Percentiles rank a stretch among this genome's conserved stretches.
phyloP scores from a whole-genome alignment of 192 early-diverging fungal species.

The Rhizoclosmatium sp. region DNA sequence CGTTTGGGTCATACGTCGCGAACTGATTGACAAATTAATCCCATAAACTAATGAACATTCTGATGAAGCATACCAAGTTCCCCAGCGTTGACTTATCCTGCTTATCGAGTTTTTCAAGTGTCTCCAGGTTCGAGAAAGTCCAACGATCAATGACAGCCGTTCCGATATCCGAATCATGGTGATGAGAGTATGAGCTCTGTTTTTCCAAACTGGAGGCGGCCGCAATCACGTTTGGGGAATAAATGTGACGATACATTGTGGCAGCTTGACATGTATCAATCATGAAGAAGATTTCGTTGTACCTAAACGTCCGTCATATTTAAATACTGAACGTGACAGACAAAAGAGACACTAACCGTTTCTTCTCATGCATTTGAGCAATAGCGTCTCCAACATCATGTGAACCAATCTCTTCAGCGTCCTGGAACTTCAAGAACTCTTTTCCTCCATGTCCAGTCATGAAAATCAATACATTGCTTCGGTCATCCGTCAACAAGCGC shows the following conservation, averaged over 20 bases:
- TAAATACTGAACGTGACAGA: not conserved
- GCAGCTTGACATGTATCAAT: constrained; percentile 99
- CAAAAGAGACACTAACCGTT: constrained; percentile 56
- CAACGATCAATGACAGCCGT: constrained; percentile 98
- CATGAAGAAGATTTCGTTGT: constrained; percentile 98
- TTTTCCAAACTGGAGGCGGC: constrained; percentile 86
- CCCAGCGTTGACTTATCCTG: constrained; percentile 65
- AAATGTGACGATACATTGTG: constrained; percentile 93
- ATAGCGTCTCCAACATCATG: constrained; percentile 97
- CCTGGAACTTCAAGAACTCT: constrained; percentile 99
- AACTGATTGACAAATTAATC: constrained; percentile 59
- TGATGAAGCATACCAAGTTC: constrained; percentile 54
- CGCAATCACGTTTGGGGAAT: constrained; percentile 92
- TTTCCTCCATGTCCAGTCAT: constrained; percentile 99
- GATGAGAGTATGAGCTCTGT: constrained; percentile 95
- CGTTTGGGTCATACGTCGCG: constrained; percentile 75
- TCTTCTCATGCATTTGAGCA: constrained; percentile 97
- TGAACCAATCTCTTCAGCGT: constrained; percentile 95
- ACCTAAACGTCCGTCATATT: constrained; percentile 52
- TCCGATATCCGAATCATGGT: constrained; percentile 90
- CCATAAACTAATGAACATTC: not conserved
- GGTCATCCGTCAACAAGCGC: constrained; percentile 92
- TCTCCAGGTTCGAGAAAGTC: constrained; percentile 95
- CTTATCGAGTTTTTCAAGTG: constrained; percentile 39
- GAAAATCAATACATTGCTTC: constrained; percentile 94